Percentiles rank a stretch among this genome's conserved stretches.
These are phyloP conservation scores for Prunus campanulata DNA, from an alignment of 306 rosid genomes.

Conservation along the genomic window DNA sequence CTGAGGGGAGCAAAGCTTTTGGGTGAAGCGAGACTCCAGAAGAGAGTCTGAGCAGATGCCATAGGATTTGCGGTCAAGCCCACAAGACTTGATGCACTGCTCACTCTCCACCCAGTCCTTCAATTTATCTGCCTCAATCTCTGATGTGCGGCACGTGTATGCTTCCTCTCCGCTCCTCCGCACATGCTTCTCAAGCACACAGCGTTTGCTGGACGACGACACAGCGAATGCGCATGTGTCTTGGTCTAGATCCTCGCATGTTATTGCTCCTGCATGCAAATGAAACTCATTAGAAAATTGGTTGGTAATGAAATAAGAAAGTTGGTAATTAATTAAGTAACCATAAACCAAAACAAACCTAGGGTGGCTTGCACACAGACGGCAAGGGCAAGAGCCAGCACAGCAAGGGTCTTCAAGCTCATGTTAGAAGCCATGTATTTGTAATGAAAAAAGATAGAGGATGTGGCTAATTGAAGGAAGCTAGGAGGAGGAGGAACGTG, in stretches of 20 bases:
- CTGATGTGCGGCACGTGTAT: constrained; percentile 68
- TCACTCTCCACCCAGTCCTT: constrained; percentile 63
- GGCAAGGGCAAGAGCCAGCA: constrained; percentile 35
- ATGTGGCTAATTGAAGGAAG: neutral
- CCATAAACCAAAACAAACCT: constrained; percentile 29
- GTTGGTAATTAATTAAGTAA: neutral
- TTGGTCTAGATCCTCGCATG: constrained; percentile 56
- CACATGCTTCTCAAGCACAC: constrained; percentile 72
- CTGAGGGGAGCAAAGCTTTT: constrained; percentile 61
- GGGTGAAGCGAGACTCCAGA: constrained; percentile 55
- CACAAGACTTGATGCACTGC: constrained; percentile 62
- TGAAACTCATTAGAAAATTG: no score
- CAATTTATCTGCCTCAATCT: constrained; percentile 64
- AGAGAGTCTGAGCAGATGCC: constrained; percentile 83
- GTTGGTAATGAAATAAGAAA: neutral
- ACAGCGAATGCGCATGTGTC: constrained; percentile 71
- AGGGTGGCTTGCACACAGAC: constrained; percentile 41
- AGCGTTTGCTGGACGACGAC: constrained; percentile 60
- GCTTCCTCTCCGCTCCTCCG: constrained; percentile 63
- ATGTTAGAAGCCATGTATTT: constrained; percentile 42
- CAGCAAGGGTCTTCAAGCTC: constrained; percentile 34
- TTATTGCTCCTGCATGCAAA: constrained; percentile 38
- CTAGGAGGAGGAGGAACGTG: neutral
- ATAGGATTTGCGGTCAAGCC: constrained; percentile 55
- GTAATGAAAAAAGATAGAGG: neutral